Evolutionary conservation across 257 asterid species (phyloP), one percentile per base, ranked within the genome.

Genomic region (Solanum rostratum): DNA sequence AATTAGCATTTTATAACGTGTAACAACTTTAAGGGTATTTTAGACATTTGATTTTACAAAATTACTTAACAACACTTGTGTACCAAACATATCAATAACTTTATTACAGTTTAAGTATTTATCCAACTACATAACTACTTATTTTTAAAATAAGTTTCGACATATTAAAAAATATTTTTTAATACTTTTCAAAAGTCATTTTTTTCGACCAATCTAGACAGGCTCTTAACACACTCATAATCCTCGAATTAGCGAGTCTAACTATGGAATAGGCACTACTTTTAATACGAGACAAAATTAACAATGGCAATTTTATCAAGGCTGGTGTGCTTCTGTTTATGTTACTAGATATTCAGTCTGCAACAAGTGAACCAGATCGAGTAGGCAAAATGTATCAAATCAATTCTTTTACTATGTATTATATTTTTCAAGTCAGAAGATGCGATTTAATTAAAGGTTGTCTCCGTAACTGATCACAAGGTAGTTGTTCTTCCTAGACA

Each of bases 401-500:
- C 10, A 14, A 27, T 62, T 29, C 15, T 30, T 65, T 6, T 6
- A 11, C 15, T 29, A 2, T 10, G 16, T 14, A 30, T 14, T 5
- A 3, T 63, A 10, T 54, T 57, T 65, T 65, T 15, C 39, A 3
- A 15, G 37, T 71, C 55, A 7, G 55, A 43, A 71, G 52, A 39
- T 13, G n/a, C 79, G 39, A n/a, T 70, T 70, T 69, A 69, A 39
- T 70, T 69, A 18, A 68, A 68, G 27, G 33, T 59, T 41, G 10
- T 41, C 30, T 10, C 33, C 10, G 1, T 4, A 39, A 62, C 65
- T n/a, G 15, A n/a, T 27, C 20, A 27, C 10, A 13, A 62, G 49
- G 53, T 70, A 70, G 11, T 70, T 70, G 79, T 39, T 70, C 53
- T 70, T 70, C 30, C 49, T 19, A 39, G 80, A 71, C 20, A 71